Base-by-base conservation (phyloP, 805 yeast species). In the Saturnispora gosingensis region DNA sequence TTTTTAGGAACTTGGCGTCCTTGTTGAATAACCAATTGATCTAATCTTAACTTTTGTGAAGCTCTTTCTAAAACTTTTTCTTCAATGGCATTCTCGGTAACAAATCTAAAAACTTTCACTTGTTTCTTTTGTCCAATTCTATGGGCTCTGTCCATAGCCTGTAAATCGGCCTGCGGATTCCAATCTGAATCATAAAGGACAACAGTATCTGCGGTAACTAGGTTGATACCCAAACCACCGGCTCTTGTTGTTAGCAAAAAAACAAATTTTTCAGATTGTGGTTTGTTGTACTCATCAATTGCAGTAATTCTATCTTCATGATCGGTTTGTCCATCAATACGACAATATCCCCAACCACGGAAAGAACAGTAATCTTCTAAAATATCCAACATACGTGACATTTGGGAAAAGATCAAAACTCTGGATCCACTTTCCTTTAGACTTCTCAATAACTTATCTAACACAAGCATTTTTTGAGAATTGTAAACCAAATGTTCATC, bases 81-180 rank as follows among this genome's bases (percentile, higher is more conserved):
- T 63, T 91, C 99, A 60, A 91, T 88, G 1, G 98, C 96, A 68
- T 88, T 82, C 63, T 91, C 98, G 3, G 97, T 91, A 27, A 91
- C 95, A 69, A 91, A 88, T 58, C 99, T 73, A 66, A 78, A 91
- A 18, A 91, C 98, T 59, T 82, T 78, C 8, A 91, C 99, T 70
- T 91, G 99, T 63, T 91, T 91, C 65, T 87, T 91, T 67, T 90
- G 98, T 18, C 98, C 98, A 64, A 90, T 90, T 73, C 98, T 81
- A 64, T 90, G 98, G 1, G 97, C 98, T 64, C 98, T 78, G 67
- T 91, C 98, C 98, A 90, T 90, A 1, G 97, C 97, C 70, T 90
- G 98, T 61, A 90, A 73, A 73, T 90, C 98, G 0, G 97, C 97
- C 65, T 90, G 98, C 2, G 98, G 98, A 63, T 90, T 90, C 98